Conservation (phyloP, 352 stramenopile genomes). For the Phytophthora tubulina region DNA sequence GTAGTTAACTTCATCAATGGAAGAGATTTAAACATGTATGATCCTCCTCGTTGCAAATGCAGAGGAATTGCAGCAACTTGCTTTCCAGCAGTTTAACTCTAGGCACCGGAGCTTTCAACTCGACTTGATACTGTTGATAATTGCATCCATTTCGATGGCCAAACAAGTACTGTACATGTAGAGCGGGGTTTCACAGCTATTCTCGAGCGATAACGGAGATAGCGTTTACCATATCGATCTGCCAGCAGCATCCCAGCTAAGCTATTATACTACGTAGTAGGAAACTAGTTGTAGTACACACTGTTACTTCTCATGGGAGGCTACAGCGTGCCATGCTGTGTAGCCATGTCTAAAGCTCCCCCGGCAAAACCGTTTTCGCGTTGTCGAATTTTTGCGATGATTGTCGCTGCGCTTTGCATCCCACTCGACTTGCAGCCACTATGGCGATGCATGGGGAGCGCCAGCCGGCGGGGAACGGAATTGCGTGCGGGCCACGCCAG, state of each 20-base stretch:
- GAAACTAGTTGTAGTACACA: too few species aligned
- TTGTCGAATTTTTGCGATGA: slow-evolving; percentile 17
- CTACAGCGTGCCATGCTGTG: neutral
- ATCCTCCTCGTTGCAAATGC: neutral
- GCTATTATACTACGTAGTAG: too few species aligned
- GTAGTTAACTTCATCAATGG: slow-evolving; percentile 1
- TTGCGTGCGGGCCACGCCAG: slow-evolving; percentile 28
- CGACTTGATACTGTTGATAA: too few species aligned
- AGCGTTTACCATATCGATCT: too few species aligned
- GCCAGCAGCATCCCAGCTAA: too few species aligned
- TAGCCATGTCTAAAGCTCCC: slow-evolving; percentile 34
- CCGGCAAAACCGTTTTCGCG: slow-evolving; percentile 24
- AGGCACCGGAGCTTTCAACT: too few species aligned
- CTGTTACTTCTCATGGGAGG: neutral
- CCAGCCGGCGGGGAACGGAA: slow-evolving; percentile 13
- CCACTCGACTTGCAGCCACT: slow-evolving; percentile 29
- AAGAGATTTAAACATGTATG: neutral
- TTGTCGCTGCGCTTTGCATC: slow-evolving; percentile 11
- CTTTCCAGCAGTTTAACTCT: neutral
- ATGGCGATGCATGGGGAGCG: slow-evolving; percentile 21
- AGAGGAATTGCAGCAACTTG: neutral
- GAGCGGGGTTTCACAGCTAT: too few species aligned
- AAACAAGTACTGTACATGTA: too few species aligned
- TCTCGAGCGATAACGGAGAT: too few species aligned
- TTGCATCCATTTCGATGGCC: too few species aligned